phyloP scores from a whole-genome alignment of 306 rosid species.

The Abrus pulchellus region DNA sequence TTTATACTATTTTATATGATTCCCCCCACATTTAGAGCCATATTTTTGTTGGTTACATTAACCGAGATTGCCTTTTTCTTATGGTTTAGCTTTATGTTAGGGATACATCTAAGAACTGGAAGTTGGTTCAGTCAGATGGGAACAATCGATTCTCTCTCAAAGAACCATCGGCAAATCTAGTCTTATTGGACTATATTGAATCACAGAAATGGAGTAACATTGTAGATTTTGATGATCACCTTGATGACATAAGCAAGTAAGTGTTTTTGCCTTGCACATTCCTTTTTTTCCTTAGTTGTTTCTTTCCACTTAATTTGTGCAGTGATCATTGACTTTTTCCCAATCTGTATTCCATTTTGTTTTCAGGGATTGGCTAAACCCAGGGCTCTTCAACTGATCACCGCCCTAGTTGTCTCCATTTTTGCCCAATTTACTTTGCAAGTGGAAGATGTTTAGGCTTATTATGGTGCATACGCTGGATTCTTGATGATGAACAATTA shows the following conservation, averaged over 20 bases:
- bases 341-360: conserved; percentile 19
- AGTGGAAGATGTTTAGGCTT: conserved; percentile 44
- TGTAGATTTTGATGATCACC: conserved; percentile 95
- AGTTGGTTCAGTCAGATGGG: conserved; percentile 72
- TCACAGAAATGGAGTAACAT: conserved; percentile 81
- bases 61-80: conserved; percentile 38
- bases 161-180: conserved; percentile 89
- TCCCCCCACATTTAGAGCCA: conserved; percentile 22
- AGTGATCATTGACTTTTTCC: conserved; percentile 19
- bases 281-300: conserved; percentile 19
- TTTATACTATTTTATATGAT: conserved; percentile 19
- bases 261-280: conserved; percentile 30
- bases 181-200: conserved; percentile 78
- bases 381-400: conserved; percentile 83
- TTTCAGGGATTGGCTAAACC: conserved; percentile 95
- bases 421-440: conserved; percentile 32
- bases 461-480: conserved; percentile 42
- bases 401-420: conserved; percentile 15
- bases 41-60: conserved; percentile 44
- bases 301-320: neutral
- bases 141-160: conserved; percentile 64
- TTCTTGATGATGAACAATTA: conserved; percentile 40
- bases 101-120: conserved; percentile 94
- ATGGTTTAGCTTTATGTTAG: conserved; percentile 74
- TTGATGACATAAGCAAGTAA: conserved; percentile 95